Base-by-base conservation (phyloP, 129 eudicot genomes). In the Escallonia herrerae region DNA sequence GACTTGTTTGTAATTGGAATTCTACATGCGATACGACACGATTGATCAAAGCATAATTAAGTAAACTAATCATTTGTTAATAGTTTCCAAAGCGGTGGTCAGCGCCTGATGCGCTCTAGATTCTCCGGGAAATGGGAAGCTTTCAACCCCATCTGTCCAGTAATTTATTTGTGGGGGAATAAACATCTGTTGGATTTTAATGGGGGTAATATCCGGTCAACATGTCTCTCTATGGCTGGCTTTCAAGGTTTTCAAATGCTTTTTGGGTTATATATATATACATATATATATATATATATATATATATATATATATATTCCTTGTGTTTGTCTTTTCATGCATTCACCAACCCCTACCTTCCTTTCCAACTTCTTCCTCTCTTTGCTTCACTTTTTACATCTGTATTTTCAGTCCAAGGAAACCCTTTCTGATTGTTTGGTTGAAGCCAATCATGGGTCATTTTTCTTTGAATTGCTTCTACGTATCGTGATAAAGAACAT, bases 21-120 rank as follows among this genome's bases (percentile, higher is more conserved):
- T 45, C 7, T 45, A 1, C 2, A 45, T 45, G 33, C 33, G 33
- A 22, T 22, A 22, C 33, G 33, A 49, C 12, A 53, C 33, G 58
- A 53, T 53, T 53, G 58, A 53, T 53, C 58, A 53, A 53, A 53
- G 58, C 33, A 14, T 11, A 6, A n/a, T 53, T 12, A 14, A 53
- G 7, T 11, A 53, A 53, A 14, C 4, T 53, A 53, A 53, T 53
- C 5, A 53, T 53, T 53, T 53, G 5, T 53, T 53, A 53, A 53
- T 47, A 47, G 3, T 63, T 58, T 64, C 67, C 66, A 81, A 70
- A 41, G 79, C 70, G 15, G 74, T 61, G 94, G 89, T 86, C 94
- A 86, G 94, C 94, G 94, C 71, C 89, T 77, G 78, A 80, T 86
- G 81, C 94, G 94, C 83, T 86, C 88, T 79, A 79, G 94, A 86